These are phyloP conservation scores for Digitaria exilis DNA, from an alignment of 202 grass and related monocot species.

Conservation along the genomic window DNA sequence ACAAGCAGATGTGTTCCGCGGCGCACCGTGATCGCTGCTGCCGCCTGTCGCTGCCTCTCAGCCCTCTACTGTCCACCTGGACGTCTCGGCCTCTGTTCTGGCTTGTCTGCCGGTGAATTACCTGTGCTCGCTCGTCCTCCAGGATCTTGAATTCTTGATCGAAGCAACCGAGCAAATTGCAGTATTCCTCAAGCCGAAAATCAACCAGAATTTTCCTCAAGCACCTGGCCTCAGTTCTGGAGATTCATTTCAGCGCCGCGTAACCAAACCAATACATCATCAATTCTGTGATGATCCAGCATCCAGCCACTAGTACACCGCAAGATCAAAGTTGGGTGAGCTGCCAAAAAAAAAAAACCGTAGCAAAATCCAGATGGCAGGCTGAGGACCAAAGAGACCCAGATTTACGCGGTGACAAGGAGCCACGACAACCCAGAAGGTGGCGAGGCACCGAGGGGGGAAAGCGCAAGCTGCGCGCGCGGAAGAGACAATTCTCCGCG, in stretches of 20 bases:
- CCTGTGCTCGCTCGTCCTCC: background rate
- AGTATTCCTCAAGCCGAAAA: background rate
- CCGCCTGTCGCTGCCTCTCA: too few species aligned
- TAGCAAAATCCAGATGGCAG: background rate
- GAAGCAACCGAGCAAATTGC: slow-evolving; percentile 15
- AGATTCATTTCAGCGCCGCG: background rate
- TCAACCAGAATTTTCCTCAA: background rate
- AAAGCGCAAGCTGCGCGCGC: slow-evolving; percentile 33
- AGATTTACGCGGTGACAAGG: background rate
- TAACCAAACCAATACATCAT: background rate
- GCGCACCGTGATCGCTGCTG: slow-evolving; percentile 6
- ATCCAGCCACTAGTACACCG: too few species aligned
- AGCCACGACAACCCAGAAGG: slow-evolving; percentile 44
- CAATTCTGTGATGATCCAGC: too few species aligned
- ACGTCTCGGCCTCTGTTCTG: too few species aligned
- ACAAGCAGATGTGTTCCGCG: background rate
- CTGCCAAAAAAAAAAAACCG: too few species aligned
- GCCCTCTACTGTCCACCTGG: too few species aligned
- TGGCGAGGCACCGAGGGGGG: background rate
- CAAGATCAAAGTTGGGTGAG: background rate
- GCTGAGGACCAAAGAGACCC: background rate
- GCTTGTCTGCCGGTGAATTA: background rate
- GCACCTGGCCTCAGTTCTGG: background rate
- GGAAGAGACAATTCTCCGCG: slow-evolving; percentile 2
- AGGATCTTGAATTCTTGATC: background rate